phyloP scores from a whole-genome alignment of 345 rosid genomes.

The Gossypium ekmanianum region DNA sequence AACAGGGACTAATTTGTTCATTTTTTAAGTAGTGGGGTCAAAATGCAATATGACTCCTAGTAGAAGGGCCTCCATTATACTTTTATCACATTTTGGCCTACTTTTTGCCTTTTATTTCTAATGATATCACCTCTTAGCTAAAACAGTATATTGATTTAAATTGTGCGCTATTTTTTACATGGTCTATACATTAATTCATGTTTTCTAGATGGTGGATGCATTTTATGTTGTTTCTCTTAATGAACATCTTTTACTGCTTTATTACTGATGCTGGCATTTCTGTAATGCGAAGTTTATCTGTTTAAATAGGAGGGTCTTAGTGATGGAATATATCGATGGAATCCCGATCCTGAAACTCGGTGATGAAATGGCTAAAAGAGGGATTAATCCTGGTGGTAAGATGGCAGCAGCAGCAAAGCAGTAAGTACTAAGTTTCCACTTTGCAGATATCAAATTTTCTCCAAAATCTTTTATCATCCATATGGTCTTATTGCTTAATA shows the following conservation, averaged over 20 bases:
- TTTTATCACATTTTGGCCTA: background rate
- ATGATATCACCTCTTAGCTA: background rate
- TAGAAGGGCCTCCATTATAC: too few relatives aligned
- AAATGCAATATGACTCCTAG: too few relatives aligned
- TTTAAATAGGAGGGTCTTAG: slow-evolving; percentile 61
- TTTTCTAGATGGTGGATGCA: background rate
- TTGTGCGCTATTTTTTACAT: background rate
- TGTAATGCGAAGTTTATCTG: slow-evolving; percentile 4
- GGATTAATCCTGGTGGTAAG: slow-evolving; percentile 80
- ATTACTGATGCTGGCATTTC: slow-evolving; percentile 16
- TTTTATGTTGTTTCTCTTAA: background rate
- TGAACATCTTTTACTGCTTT: slow-evolving; percentile 14
- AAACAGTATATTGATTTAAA: background rate
- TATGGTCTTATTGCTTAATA: background rate
- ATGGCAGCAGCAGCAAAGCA: slow-evolving; percentile 86
- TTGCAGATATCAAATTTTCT: background rate
- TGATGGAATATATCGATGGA: slow-evolving; percentile 94
- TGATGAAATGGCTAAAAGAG: slow-evolving; percentile 88
- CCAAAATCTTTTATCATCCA: background rate
- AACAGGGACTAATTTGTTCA: too few relatives aligned
- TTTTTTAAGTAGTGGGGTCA: too few relatives aligned
- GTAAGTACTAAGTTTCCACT: slow-evolving; percentile 42
- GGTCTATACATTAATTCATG: background rate
- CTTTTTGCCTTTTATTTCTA: background rate
- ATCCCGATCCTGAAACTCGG: slow-evolving; percentile 87